Evolutionary conservation across 208 protist genomes (phyloP), one percentile per base, ranked within the genome.

Genomic region (Balamuthia mandrillaris): DNA sequence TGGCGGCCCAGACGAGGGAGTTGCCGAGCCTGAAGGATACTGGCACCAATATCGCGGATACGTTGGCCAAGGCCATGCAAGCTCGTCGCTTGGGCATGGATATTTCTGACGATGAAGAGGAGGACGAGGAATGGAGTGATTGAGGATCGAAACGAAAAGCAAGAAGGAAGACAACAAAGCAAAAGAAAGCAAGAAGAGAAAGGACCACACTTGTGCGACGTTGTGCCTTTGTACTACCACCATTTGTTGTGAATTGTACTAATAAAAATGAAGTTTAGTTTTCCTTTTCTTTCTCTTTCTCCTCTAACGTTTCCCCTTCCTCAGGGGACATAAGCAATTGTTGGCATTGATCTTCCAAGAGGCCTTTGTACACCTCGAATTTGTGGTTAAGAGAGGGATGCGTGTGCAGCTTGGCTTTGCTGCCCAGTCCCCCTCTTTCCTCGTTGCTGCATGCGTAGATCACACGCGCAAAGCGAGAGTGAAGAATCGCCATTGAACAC

Each of bases 41-140:
- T n/a, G n/a, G n/a, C n/a, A n/a, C n/a, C n/a, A n/a, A n/a, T n/a
- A 39, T 77, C 5, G 66, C 27, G 16, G 66, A 77, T 45, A 77
- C 66, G 12, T 27, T 77, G 41, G 66, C 66, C 66, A 77, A 77
- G 66, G 66, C 66, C 66, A 77, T 77, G 66, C 44, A 39, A n/a
- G 66, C 66, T 29, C 66, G 66, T 24, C 66, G 66, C 29, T 39
- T 77, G 27, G 66, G 54, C 66, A 77, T 77, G 66, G 44, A 45
- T 33, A 45, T 24, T 33, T 39, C 49, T 27, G 66, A 77, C 9
- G 66, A 77, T 45, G 66, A 77, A 45, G 66, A 77, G 44, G 49
- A 39, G 0, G 66, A 77, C 66, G 66, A 77, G 27, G 66, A 77
- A 45, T 77, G 66, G 66, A 77, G 66, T 45, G 66, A 77, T 45